phyloP scores from a whole-genome alignment of 2,329 filamentous ascomycete genomes.

The Pezicula carpinea region DNA sequence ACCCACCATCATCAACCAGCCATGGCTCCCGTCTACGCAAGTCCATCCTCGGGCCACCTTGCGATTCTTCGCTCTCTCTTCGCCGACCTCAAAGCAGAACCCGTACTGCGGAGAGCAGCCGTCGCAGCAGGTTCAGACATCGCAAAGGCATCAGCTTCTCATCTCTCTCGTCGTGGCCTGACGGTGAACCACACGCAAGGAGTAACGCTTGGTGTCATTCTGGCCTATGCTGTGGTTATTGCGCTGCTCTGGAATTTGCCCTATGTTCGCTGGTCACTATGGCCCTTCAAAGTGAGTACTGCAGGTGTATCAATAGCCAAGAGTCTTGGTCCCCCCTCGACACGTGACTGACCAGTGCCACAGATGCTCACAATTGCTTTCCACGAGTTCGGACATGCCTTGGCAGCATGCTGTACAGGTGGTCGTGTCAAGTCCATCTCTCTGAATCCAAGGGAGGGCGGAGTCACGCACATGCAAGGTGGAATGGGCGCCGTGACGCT shows the following conservation, averaged over 20 bases:
- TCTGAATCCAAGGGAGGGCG: slow-evolving; percentile 71
- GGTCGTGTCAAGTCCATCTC: slow-evolving; percentile 70
- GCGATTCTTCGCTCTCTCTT: slow-evolving; percentile 3
- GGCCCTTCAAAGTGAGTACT: slow-evolving; percentile 69
- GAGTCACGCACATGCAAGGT: slow-evolving; percentile 73
- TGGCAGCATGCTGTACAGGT: slow-evolving; percentile 67
- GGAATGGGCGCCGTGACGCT: slow-evolving; percentile 67
- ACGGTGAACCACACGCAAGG: slow-evolving; percentile 57
- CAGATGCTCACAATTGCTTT: slow-evolving; percentile 81
- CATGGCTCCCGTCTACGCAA: slow-evolving; percentile 9
- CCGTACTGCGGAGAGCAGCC: slow-evolving; percentile 6
- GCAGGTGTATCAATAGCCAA: not conserved
- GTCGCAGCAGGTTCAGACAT: slow-evolving; percentile 14
- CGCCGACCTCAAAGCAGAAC: slow-evolving; percentile 2
- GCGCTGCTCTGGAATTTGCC: slow-evolving; percentile 76
- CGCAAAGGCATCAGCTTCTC: slow-evolving; percentile 10
- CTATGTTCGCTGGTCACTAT: slow-evolving; percentile 68
- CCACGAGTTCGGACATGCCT: slow-evolving; percentile 74
- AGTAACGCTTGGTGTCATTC: slow-evolving; percentile 68
- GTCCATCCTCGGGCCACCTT: not conserved
- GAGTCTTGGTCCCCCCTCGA: not conserved
- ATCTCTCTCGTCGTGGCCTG: slow-evolving; percentile 15
- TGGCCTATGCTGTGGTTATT: slow-evolving; percentile 66
- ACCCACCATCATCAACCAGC: not conserved
- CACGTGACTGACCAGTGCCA: not conserved